Percentiles rank a stretch among this genome's conserved stretches.
Conservation (phyloP, 73 alveolate species). For the Uronychia setigera region DNA sequence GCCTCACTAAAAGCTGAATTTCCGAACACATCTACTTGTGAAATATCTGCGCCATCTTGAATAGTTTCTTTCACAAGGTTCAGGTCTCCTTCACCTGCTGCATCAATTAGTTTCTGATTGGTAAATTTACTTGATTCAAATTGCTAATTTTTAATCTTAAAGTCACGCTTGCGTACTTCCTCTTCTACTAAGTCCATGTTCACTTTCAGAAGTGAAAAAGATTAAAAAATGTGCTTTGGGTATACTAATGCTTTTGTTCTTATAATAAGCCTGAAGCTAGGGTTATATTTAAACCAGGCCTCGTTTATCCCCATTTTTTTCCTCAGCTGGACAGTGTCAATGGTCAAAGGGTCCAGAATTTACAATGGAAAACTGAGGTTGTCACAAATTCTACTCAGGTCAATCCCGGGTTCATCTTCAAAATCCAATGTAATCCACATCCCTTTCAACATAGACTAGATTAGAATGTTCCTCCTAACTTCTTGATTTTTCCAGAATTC, state of each 20-base stretch:
- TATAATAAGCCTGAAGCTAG: not conserved
- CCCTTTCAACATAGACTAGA: not conserved
- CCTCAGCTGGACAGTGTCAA: not conserved
- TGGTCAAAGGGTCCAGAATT: not conserved
- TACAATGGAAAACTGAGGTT: not conserved
- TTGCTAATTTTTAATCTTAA: not conserved
- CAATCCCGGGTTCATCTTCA: not conserved
- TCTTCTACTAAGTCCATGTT: not conserved
- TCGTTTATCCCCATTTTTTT: not conserved
- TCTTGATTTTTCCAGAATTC: not conserved
- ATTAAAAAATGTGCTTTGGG: not conserved
- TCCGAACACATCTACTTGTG: not conserved
- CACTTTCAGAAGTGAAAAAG: not conserved
- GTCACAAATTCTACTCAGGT: not conserved
- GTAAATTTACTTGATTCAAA: not conserved
- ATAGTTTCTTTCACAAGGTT: not conserved
- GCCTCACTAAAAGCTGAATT: not conserved
- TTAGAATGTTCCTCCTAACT: not conserved
- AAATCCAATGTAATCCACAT: not conserved
- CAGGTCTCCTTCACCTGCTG: not conserved
- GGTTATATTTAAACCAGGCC: not conserved
- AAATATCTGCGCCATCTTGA: not conserved
- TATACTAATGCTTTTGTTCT: not conserved
- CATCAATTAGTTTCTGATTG: not conserved
- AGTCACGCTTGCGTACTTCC: not conserved